Evolutionary conservation across 495 filamentous ascomycete species (phyloP), one percentile per base, ranked within the genome.

Genomic region (Neurospora tetrasperma): DNA sequence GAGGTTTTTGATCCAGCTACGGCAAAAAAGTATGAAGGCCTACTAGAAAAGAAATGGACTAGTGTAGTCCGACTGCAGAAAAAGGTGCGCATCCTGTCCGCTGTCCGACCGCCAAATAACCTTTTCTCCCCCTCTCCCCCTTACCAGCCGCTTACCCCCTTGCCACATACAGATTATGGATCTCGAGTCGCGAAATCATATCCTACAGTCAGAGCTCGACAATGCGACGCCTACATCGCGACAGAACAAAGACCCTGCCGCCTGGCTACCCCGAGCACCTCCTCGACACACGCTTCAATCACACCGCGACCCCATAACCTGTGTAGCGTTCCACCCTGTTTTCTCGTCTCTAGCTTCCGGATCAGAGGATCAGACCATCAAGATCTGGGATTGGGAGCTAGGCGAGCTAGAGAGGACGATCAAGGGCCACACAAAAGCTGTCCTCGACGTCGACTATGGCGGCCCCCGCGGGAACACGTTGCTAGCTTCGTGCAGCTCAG

Each of bases 361-460:
- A 20, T 97, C 94, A 44, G 96, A 98, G 77, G 91, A 94, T 76
- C 88, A 88, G 66, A 93, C 90, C 11, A 93, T 94, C 79, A 99
- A 99, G 79, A 94, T 99, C 70, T 99, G 96, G 96, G 96, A 98
- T 78, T 98, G 94, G 93, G 96, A 99, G 76, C 83, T 97, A 20
- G 96, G 96, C 27, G 95, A 98, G 79, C 86, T 97, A 10, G 95
- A 98, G 78, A 83, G 91, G 39, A 98, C 96, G 0, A 86, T 98
- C 54, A 98, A 98, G 77, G 94, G 94, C 2, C 96, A 99, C 79
- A 97, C 93, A 3, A 96, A 93, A 78, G 89, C 92, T 8, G 94
- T 98, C 3, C 78, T 96, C 18, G 94, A 96, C 78, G 88, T 97
- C 69, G 96, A 98, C 76, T 98, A 91, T 82, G 95, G 96, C 18